These are phyloP conservation scores for Pyrenophora tritici-repentis DNA, from an alignment of 2,329 filamentous ascomycete genomes.

Conservation along the genomic window DNA sequence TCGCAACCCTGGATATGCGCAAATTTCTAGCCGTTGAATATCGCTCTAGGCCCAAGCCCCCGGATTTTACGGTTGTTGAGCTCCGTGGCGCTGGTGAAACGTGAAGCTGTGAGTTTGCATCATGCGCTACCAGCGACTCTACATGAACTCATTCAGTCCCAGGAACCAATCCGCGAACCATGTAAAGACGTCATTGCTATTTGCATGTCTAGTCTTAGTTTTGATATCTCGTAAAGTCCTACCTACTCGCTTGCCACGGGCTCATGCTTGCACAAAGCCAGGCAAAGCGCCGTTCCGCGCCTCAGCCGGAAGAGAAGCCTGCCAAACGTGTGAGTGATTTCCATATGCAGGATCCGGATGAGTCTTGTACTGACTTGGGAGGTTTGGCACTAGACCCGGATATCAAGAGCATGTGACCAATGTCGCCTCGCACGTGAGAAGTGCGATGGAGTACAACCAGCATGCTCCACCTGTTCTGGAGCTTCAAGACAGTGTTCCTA, in stretches of 20 bases:
- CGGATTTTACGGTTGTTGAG: neutral
- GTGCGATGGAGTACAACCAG: slow-evolving; percentile 71
- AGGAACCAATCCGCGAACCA: slow-evolving; percentile 5
- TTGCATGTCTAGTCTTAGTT: slow-evolving; percentile 3
- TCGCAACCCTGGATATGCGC: neutral
- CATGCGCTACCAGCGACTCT: slow-evolving; percentile 1
- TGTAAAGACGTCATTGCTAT: slow-evolving; percentile 4
- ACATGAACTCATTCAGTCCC: slow-evolving; percentile 2
- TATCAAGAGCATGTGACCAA: slow-evolving; percentile 71
- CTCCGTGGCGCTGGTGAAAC: slow-evolving; percentile 5
- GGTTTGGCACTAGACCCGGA: slow-evolving; percentile 53
- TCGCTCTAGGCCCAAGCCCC: neutral
- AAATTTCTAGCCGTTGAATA: neutral
- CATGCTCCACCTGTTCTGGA: slow-evolving; percentile 68
- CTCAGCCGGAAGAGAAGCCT: slow-evolving; percentile 27
- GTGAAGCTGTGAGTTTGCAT: slow-evolving; percentile 4
- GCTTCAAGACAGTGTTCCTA: slow-evolving; percentile 72
- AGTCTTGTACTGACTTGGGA: no score
- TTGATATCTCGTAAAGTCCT: slow-evolving; percentile 1
- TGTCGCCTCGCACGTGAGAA: slow-evolving; percentile 71
- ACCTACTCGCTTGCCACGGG: neutral
- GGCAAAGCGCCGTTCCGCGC: slow-evolving; percentile 30
- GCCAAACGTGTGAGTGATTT: slow-evolving; percentile 49
- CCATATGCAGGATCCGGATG: no score
- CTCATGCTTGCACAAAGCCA: slow-evolving; percentile 36